phyloP scores from a whole-genome alignment of 495 filamentous ascomycete species.

The Xylaria cubensis region DNA sequence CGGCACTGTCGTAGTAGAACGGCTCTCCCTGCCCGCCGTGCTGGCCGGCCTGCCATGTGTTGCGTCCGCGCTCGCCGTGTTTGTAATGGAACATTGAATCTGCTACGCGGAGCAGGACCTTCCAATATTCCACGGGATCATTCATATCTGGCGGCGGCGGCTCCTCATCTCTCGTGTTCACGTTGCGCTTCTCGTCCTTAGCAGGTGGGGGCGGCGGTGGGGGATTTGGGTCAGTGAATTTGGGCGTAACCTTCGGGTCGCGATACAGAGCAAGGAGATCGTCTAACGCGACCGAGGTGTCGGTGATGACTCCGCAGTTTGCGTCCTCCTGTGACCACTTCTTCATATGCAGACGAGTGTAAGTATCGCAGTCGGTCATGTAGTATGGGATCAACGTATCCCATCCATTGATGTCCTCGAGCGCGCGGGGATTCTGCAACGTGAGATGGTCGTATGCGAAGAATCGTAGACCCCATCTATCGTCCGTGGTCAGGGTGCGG shows the following conservation, averaged over 20 bases:
- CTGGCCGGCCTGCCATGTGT: slow-evolving; percentile 66
- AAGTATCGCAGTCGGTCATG: slow-evolving; percentile 65
- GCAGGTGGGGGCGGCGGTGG: slow-evolving; percentile 32
- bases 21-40: slow-evolving; percentile 66
- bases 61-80: slow-evolving; percentile 52
- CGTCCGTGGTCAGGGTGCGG: slow-evolving; percentile 33
- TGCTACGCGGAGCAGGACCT: slow-evolving; percentile 34
- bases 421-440: slow-evolving; percentile 61
- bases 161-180: background rate
- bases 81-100: slow-evolving; percentile 51
- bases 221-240: slow-evolving; percentile 53
- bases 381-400: slow-evolving; percentile 69
- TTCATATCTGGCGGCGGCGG: slow-evolving; percentile 11
- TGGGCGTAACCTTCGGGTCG: slow-evolving; percentile 39
- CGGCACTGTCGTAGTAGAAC: slow-evolving; percentile 61
- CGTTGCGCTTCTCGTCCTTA: slow-evolving; percentile 28
- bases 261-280: slow-evolving; percentile 58
- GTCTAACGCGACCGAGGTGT: slow-evolving; percentile 54
- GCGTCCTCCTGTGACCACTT: slow-evolving; percentile 55
- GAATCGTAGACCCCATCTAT: slow-evolving; percentile 60
- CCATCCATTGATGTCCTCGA: slow-evolving; percentile 63
- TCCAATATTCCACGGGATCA: slow-evolving; percentile 44
- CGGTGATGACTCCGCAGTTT: slow-evolving; percentile 58
- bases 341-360: slow-evolving; percentile 58
- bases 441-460: slow-evolving; percentile 66